These are phyloP conservation scores for Pyronema domesticum DNA, from an alignment of 495 filamentous ascomycete genomes.

Conservation along the genomic window DNA sequence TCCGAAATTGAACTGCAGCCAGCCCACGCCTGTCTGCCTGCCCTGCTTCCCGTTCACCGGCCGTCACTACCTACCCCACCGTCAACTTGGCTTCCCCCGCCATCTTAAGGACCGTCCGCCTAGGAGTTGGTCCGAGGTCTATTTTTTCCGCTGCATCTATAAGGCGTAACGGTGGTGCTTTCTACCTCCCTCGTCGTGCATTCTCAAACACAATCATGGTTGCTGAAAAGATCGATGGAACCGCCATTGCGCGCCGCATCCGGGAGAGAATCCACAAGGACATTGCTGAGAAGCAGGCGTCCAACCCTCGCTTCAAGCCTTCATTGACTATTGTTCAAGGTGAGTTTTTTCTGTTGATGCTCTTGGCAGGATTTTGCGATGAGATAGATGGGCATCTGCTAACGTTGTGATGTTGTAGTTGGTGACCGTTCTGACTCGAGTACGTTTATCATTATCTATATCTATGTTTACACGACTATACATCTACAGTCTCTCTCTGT, in stretches of 20 bases:
- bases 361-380: background rate
- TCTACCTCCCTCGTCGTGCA: background rate
- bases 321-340: conserved; percentile 85
- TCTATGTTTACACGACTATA: background rate
- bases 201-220: conserved; percentile 48
- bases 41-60: background rate
- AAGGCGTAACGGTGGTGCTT: background rate
- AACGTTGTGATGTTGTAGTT: conserved; percentile 32
- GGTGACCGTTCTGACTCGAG: conserved; percentile 84
- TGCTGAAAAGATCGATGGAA: conserved; percentile 87
- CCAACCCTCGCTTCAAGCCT: conserved; percentile 72
- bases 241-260: conserved; percentile 77
- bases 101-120: conserved; percentile 17
- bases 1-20: background rate
- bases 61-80: conserved; percentile 8
- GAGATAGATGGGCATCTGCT: conserved; percentile 9
- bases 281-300: conserved; percentile 61
- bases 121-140: conserved; percentile 11
- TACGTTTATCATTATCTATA: conserved; percentile 30
- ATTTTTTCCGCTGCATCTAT: conserved; percentile 3
- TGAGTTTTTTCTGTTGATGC: conserved; percentile 22
- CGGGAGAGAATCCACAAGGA: conserved; percentile 58
- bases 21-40: background rate
- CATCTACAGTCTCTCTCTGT: background rate
- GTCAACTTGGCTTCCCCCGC: conserved; percentile 21